Evolutionary conservation across 2,329 filamentous ascomycete genomes (phyloP).

Genomic region (Fusarium nelsonii): DNA sequence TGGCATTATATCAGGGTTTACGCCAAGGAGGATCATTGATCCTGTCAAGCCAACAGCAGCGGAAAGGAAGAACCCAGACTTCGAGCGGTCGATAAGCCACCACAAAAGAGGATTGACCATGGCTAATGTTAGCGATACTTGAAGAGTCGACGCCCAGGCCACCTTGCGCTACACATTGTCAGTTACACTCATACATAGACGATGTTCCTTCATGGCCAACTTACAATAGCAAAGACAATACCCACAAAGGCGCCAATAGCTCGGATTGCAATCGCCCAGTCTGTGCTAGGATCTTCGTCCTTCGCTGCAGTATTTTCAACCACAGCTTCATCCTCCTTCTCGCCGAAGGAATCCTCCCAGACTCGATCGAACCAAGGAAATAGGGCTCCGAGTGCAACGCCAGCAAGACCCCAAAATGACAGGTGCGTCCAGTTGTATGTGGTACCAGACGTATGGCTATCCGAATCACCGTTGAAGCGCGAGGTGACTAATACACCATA

Average conservation of each 20-base stretch:
- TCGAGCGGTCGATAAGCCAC: constrained; percentile 95
- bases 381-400: constrained; percentile 80
- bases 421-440: constrained; percentile 75
- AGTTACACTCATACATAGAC: constrained; percentile 6
- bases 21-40: constrained; percentile 77
- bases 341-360: constrained; percentile 70
- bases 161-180: constrained; percentile 76
- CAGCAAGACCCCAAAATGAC: constrained; percentile 83
- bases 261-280: constrained; percentile 77
- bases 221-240: constrained; percentile 79
- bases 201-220: constrained; percentile 51
- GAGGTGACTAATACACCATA: constrained; percentile 83
- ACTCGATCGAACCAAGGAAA: constrained; percentile 86
- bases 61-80: constrained; percentile 84
- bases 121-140: constrained; percentile 88
- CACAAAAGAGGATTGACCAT: constrained; percentile 93
- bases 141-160: constrained; percentile 94
- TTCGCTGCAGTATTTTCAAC: constrained; percentile 47
- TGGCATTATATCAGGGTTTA: constrained; percentile 84
- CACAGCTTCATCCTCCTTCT: constrained; percentile 50
- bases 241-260: constrained; percentile 72
- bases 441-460: constrained; percentile 72
- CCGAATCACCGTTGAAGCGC: constrained; percentile 76
- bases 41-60: constrained; percentile 78
- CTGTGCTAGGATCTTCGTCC: constrained; percentile 62